These are phyloP conservation scores for Aspergillus proliferans DNA, from an alignment of 2,329 filamentous ascomycete genomes.

Conservation along the genomic window DNA sequence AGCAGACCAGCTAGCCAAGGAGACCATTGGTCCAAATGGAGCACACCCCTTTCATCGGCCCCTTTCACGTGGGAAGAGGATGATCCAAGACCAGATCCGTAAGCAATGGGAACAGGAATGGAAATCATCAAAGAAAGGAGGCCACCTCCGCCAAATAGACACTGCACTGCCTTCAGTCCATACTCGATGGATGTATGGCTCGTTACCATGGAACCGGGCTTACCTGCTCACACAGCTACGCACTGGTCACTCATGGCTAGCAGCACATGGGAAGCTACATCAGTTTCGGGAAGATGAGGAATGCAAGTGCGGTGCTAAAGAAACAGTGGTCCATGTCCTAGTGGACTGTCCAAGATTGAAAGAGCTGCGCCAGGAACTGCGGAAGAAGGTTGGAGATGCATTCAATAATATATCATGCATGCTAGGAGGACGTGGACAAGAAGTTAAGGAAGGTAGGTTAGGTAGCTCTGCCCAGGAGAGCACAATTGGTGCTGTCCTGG, in stretches of 20 bases:
- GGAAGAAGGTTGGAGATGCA: slow-evolving; percentile 16
- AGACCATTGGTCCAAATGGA: background rate
- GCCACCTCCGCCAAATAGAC: slow-evolving; percentile 7
- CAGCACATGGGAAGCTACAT: slow-evolving; percentile 7
- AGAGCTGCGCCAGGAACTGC: slow-evolving; percentile 3
- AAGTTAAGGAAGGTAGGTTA: slow-evolving; percentile 10
- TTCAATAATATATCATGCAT: slow-evolving; percentile 17
- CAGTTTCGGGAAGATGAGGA: slow-evolving; percentile 5
- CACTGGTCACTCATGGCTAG: slow-evolving; percentile 17
- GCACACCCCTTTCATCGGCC: background rate
- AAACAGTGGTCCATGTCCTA: slow-evolving; percentile 7
- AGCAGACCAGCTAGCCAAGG: background rate
- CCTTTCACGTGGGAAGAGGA: background rate
- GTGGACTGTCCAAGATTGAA: background rate
- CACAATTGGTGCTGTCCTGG: slow-evolving; percentile 5
- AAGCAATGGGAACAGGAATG: slow-evolving; percentile 7
- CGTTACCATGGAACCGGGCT: slow-evolving; percentile 10
- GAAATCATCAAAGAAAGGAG: slow-evolving; percentile 9
- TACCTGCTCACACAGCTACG: slow-evolving; percentile 15
- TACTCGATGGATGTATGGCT: slow-evolving; percentile 8
- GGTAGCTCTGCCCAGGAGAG: slow-evolving; percentile 4
- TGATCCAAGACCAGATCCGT: background rate
- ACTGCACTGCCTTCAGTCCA: slow-evolving; percentile 2
- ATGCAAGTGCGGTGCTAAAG: slow-evolving; percentile 15
- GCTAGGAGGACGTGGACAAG: slow-evolving; percentile 13